These are phyloP conservation scores for Gossypium aridum DNA, from an alignment of 441 rosid species.

Conservation along the genomic window DNA sequence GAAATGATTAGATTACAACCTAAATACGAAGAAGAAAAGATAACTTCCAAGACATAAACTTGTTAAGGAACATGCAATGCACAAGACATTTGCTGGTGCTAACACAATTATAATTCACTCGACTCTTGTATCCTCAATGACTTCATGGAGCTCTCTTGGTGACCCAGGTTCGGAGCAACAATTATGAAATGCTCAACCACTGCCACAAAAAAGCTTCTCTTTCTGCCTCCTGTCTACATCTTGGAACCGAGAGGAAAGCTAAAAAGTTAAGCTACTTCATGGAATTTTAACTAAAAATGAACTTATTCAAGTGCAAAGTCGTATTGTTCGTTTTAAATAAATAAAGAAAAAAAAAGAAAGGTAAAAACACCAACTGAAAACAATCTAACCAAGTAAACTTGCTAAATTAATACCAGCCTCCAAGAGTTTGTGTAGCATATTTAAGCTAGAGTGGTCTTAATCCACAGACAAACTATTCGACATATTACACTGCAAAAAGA, in stretches of 20 bases:
- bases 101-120: background rate
- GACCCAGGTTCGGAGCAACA: conserved; percentile 1
- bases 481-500: background rate
- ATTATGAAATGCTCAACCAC: conserved; percentile 7
- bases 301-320: background rate
- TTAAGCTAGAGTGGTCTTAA: background rate
- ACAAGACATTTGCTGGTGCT: background rate
- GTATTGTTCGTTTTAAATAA: background rate
- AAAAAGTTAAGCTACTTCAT: background rate
- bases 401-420: background rate
- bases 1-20: background rate
- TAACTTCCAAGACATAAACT: conserved; percentile 1
- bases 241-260: no score
- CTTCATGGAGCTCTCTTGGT: background rate
- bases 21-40: background rate
- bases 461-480: background rate
- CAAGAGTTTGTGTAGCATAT: background rate
- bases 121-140: background rate
- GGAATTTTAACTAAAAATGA: background rate
- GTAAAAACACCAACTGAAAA: background rate
- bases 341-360: no score
- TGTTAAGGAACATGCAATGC: background rate
- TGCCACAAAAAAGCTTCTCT: conserved; percentile 6
- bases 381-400: background rate
- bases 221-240: no score